Percentiles rank a stretch among this genome's conserved stretches.
Evolutionary conservation across 192 early-diverging fungal species (phyloP).

Genomic region (Entomortierella parvispora): DNA sequence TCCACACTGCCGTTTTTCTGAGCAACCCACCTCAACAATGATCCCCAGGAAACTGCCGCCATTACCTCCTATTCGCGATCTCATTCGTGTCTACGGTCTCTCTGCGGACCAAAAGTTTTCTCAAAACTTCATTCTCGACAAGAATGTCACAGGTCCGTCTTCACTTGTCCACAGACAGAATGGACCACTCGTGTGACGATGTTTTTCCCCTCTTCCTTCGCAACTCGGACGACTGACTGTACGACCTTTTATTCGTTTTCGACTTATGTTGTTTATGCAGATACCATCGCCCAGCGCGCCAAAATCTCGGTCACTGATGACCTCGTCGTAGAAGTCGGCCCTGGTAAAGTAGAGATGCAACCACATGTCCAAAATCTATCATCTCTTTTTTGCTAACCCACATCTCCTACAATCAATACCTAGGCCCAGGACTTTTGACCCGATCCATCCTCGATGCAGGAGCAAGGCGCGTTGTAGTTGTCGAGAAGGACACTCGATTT

Average conservation of each 20-base stretch:
- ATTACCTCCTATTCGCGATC: conserved; percentile 75
- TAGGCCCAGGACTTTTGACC: conserved; percentile 79
- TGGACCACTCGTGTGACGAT: too few species aligned
- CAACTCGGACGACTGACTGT: too few species aligned
- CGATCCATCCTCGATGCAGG: conserved; percentile 79
- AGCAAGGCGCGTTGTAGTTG: conserved; percentile 67
- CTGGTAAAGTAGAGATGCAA: too few species aligned
- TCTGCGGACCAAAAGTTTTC: conserved; percentile 76
- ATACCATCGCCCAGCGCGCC: conserved; percentile 73
- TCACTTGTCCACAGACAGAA: neutral
- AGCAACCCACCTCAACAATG: conserved; percentile 1
- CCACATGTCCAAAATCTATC: neutral
- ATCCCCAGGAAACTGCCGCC: conserved; percentile 59
- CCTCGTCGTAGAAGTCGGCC: conserved; percentile 81
- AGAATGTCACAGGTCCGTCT: conserved; percentile 74
- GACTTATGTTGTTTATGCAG: too few species aligned
- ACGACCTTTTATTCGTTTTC: too few species aligned
- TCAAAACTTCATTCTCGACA: conserved; percentile 87
- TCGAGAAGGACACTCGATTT: conserved; percentile 82
- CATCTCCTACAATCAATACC: neutral
- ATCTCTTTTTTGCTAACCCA: neutral
- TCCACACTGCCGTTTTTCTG: neutral
- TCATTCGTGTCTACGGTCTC: conserved; percentile 79
- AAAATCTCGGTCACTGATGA: conserved; percentile 63
- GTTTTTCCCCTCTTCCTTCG: neutral